Base-by-base conservation (phyloP, 495 filamentous ascomycete genomes). In the Neurospora sp. region DNA sequence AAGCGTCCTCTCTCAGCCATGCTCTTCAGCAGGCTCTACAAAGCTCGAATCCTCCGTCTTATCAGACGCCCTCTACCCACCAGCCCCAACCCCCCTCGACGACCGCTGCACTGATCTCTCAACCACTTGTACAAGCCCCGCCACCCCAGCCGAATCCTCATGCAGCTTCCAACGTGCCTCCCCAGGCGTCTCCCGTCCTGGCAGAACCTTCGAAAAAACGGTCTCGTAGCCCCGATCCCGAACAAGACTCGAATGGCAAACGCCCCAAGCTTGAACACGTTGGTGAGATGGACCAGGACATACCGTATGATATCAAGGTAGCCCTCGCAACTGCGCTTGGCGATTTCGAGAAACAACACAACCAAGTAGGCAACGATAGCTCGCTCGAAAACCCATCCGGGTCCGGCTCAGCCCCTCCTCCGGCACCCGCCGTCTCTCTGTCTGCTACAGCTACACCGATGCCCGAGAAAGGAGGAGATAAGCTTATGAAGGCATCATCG, bases 401-500 rank as follows among this genome's bases (percentile, higher is more conserved):
- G 6, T 16, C 14, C 53, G 18, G 27, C 53, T 65, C 53, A 4
- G 53, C 53, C 8, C 53, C 27, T 16, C 53, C 22, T 31, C 53
- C 27, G 10, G 47, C 22, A 16, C 6, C 27, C 27, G 14, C 53
- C 6, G 27, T 65, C 53, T 65, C 53, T 37, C 14, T 65, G 53
- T 65, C 53, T 65, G 53, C 53, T 35, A 65, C 53, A 35, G 53
- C 71, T 3, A 72, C 74, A 16, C 71, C 77, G n/a, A 75, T 71
- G 16, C 45, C 68, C 6, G 74, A 78, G 40, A 78, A 74, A 45
- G 22, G 70, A 1, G 76, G 74, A 31, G 72, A 78, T 41, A 78
- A 72, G 59, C 76, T 81, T 68, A 79, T 81, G 76, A 78, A 77
- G 68, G 75, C 75, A 9, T 78, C 80, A 0, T 75, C 73, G 44